A percentile compares a stretch with the other conserved stretches of the same genome.
phyloP scores from a whole-genome alignment of 192 early-diverging fungal species.

The Geranomyces variabilis region DNA sequence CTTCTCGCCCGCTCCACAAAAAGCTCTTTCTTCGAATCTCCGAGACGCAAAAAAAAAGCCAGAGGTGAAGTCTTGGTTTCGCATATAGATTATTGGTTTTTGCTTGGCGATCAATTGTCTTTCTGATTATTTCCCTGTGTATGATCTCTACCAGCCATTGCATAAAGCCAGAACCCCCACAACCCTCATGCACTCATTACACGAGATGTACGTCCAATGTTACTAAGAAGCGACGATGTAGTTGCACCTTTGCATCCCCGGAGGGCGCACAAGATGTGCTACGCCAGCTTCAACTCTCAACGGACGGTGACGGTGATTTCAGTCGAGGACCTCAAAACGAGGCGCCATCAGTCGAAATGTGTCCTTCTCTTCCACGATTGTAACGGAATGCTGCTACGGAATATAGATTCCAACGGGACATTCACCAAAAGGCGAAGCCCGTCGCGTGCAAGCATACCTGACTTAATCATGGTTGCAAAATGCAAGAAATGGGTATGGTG shows the following conservation, averaged over 20 bases:
- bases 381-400: slow-evolving; percentile 11
- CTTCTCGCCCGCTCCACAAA: no score
- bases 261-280: not conserved
- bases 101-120: no score
- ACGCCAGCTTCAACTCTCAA: slow-evolving; percentile 8
- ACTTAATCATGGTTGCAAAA: slow-evolving; percentile 2
- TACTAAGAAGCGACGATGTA: slow-evolving; percentile 11
- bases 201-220: slow-evolving; percentile 1
- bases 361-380: slow-evolving; percentile 13
- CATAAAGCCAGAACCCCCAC: no score
- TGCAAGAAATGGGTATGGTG: not conserved
- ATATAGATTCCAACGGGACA: not conserved
- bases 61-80: no score
- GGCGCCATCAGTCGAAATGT: not conserved
- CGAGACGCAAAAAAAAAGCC: no score
- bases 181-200: no score
- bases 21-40: no score
- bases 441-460: not conserved
- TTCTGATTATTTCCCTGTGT: no score
- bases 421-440: not conserved
- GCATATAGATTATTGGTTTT: no score
- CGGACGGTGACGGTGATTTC: slow-evolving; percentile 2
- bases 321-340: slow-evolving; percentile 3
- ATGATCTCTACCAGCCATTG: no score
- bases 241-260: not conserved